Base-by-base conservation (phyloP, 1,284 basidiomycete genomes). In the Cerioporus squamosus region DNA sequence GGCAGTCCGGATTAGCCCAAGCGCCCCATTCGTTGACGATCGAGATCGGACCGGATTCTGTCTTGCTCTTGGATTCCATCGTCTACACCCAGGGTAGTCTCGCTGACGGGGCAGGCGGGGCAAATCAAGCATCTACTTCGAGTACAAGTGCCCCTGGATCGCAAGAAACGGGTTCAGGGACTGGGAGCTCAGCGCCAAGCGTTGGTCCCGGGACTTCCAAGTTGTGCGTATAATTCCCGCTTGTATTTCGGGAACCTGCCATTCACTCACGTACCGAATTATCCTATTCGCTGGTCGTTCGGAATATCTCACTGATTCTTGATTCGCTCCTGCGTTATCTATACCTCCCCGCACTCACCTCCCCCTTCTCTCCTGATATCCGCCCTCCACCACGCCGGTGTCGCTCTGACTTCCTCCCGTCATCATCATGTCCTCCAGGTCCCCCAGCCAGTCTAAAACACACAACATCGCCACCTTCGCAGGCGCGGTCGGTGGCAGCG, bases 391-490 rank as follows among this genome's bases (percentile, higher is more conserved):
- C 53, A 51, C 61, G 44, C 46, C 57, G 56, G 54, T 52, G 42
- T n/a, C 55, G 44, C 52, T 58, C 49, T 46, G n/a, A 18, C 55
- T 55, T 56, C 57, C 40, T 60, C 55, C 62, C 59, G 44, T 51
- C 57, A 38, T 51, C 59, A 43, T 48, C 60, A 63, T 63, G 55
- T 55, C 61, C 45, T 59, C 68, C 59, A 69, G 66, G 39, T 58
- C 68, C 45, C 60, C 64, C 39, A 55, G 53, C 53, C 54, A 47
- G 44, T 40, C 51, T 53, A 68, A 61, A 56, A 57, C 54, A 45
- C 76, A 77, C 59, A 80, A 79, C 51, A 67, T 80, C 50, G 79
- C 75, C 8, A 83, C 83, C 5, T 85, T 85, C 62, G 83, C 73
- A 2, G 81, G 78, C 29, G 82, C 80, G 5, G 74, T 85, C 22